Conservation (phyloP, 352 stramenopile genomes). For the Phytophthora nicotianae region DNA sequence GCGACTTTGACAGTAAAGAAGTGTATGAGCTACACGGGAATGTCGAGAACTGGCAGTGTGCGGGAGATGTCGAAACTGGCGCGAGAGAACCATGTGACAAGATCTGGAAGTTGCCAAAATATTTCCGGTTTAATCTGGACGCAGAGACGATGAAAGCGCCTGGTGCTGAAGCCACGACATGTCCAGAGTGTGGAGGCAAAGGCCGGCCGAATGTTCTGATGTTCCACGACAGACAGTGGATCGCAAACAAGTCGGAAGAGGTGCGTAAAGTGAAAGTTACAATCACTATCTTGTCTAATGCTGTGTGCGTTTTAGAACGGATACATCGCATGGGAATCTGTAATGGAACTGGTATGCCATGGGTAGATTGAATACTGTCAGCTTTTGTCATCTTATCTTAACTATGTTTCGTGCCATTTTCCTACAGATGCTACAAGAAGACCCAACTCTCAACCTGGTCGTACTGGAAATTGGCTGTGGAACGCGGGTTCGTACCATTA, state of each 20-base stretch:
- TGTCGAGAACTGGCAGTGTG: slow-evolving; percentile 81
- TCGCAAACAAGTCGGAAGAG: slow-evolving; percentile 71
- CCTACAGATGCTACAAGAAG: slow-evolving; percentile 68
- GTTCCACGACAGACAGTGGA: slow-evolving; percentile 90
- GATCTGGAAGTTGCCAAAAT: slow-evolving; percentile 57
- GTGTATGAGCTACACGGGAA: slow-evolving; percentile 91
- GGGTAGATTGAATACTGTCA: too few relatives aligned
- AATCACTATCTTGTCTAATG: neutral
- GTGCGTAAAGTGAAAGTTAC: slow-evolving; percentile 28
- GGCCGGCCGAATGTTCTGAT: slow-evolving; percentile 91
- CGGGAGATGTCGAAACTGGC: slow-evolving; percentile 51
- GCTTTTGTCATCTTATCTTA: neutral
- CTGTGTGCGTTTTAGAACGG: slow-evolving; percentile 34
- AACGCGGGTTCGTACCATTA: slow-evolving; percentile 49
- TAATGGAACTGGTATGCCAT: slow-evolving; percentile 64
- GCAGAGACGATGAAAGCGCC: slow-evolving; percentile 64
- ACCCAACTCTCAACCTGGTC: slow-evolving; percentile 64
- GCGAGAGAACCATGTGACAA: slow-evolving; percentile 45
- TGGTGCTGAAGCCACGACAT: slow-evolving; percentile 41
- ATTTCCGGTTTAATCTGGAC: slow-evolving; percentile 74
- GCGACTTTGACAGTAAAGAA: slow-evolving; percentile 72
- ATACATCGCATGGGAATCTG: slow-evolving; percentile 81
- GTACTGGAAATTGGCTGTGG: slow-evolving; percentile 88
- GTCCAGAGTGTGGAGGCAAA: slow-evolving; percentile 60
- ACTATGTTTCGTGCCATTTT: neutral